phyloP scores from a whole-genome alignment of 768 basidiomycete genomes.

The Collybia sordida region DNA sequence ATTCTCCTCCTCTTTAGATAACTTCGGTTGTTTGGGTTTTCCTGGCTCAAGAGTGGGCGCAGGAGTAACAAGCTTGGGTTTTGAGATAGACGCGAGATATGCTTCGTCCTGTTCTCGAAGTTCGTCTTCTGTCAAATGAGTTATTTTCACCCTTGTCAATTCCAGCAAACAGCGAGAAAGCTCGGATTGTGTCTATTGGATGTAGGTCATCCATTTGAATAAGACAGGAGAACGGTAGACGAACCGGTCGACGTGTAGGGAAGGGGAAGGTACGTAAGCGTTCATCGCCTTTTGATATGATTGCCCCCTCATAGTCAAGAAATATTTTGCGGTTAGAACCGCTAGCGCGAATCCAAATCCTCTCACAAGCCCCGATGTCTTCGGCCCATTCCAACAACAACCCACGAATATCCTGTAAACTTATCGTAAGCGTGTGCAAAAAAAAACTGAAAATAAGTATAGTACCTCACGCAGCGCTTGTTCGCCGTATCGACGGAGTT shows the following conservation, averaged over 20 bases:
- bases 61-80: conserved; percentile 54
- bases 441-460: not conserved
- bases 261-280: conserved; percentile 92
- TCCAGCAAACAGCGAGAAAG: conserved; percentile 84
- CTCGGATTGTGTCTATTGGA: conserved; percentile 81
- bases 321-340: conserved; percentile 87
- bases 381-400: conserved; percentile 85
- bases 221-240: conserved; percentile 23
- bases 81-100: conserved; percentile 85
- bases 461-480: conserved; percentile 85
- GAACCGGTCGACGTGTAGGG: conserved; percentile 90
- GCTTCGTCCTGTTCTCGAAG: conserved; percentile 86
- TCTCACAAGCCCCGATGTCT: conserved; percentile 81
- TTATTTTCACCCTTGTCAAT: conserved; percentile 79
- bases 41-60: conserved; percentile 38
- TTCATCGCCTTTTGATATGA: conserved; percentile 76
- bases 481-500: conserved; percentile 92
- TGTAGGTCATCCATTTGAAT: not conserved
- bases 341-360: conserved; percentile 91
- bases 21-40: conserved; percentile 52
- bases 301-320: conserved; percentile 81
- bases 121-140: conserved; percentile 83
- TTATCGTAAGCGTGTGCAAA: conserved; percentile 1
- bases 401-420: conserved; percentile 77
- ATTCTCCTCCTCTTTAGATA: conserved; percentile 80